These are phyloP conservation scores for Fusarium pseudoanthophilum DNA, from an alignment of 2,329 filamentous ascomycete species.

Conservation along the genomic window DNA sequence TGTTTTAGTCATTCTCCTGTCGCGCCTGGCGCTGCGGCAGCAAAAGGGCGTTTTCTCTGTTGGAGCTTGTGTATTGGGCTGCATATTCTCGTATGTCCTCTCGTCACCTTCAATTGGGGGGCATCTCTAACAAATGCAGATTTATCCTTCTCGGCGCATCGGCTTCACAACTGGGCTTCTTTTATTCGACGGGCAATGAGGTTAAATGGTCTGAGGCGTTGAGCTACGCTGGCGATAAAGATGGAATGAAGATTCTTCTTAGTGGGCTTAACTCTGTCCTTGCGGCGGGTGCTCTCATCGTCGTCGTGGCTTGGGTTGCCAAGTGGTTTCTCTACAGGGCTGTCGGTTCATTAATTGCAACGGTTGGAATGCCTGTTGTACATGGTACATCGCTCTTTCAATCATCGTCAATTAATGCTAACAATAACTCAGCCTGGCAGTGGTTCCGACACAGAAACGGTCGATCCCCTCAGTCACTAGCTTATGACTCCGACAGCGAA, in stretches of 20 bases:
- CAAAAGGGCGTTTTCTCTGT: constrained; percentile 41
- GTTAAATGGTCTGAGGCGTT: constrained; percentile 47
- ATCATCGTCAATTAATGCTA: background rate
- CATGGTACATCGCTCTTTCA: constrained; percentile 29
- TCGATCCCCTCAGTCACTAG: constrained; percentile 4
- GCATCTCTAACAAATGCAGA: constrained; percentile 23
- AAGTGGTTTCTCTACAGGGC: constrained; percentile 41
- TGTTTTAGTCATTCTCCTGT: constrained; percentile 39
- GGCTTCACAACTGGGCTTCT: constrained; percentile 49
- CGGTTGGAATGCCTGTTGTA: constrained; percentile 29
- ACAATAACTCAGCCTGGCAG: constrained; percentile 29
- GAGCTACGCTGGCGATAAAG: constrained; percentile 45
- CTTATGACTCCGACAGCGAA: constrained; percentile 36
- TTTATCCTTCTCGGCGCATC: constrained; percentile 45
- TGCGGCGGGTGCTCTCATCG: constrained; percentile 34
- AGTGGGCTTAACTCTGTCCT: constrained; percentile 45
- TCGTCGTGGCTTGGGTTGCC: constrained; percentile 41
- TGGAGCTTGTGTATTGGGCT: constrained; percentile 37
- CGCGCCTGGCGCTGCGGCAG: constrained; percentile 45
- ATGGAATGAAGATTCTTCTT: constrained; percentile 48
- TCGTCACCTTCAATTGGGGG: no score
- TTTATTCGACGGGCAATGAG: constrained; percentile 47
- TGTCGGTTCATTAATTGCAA: constrained; percentile 35
- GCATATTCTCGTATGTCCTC: constrained; percentile 42
- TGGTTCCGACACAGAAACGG: constrained; percentile 16